Conservation (phyloP, 1,284 basidiomycete species). For the Trichosporon sp. region DNA sequence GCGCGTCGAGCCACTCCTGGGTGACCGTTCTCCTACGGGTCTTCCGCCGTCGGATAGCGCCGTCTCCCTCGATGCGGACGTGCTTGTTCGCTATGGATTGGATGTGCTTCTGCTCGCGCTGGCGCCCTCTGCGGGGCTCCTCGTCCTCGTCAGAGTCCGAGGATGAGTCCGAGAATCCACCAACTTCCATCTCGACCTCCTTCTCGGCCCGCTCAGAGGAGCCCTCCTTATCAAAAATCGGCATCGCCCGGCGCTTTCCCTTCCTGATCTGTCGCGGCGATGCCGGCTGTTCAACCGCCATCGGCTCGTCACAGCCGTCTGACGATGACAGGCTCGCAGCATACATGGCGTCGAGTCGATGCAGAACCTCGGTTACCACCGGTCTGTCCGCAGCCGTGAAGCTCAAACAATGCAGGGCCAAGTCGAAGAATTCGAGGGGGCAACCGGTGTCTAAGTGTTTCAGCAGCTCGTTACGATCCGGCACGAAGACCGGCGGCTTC, state of each 20-base stretch:
- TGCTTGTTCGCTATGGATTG: constrained; percentile 5
- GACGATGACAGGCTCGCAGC: constrained; percentile 72
- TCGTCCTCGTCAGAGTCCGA: constrained; percentile 11
- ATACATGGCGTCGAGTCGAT: constrained; percentile 75
- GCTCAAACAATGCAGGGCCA: constrained; percentile 76
- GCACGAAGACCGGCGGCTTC: constrained; percentile 66
- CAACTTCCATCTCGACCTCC: constrained; percentile 20
- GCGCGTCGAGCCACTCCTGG: constrained; percentile 4
- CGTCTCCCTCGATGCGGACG: constrained; percentile 2
- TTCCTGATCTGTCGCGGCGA: constrained; percentile 57
- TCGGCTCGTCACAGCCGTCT: constrained; percentile 60
- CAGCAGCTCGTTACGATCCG: constrained; percentile 73
- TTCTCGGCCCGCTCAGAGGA: constrained; percentile 16
- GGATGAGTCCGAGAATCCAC: constrained; percentile 5
- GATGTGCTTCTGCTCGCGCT: constrained; percentile 18
- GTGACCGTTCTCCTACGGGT: constrained; percentile 8
- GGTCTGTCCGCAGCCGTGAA: constrained; percentile 73
- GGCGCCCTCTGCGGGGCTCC: not conserved
- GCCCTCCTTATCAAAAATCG: constrained; percentile 51
- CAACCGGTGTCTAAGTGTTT: constrained; percentile 63
- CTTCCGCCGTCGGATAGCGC: constrained; percentile 1
- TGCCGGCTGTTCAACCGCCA: constrained; percentile 65
- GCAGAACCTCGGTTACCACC: constrained; percentile 73
- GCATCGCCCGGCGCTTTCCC: constrained; percentile 59
- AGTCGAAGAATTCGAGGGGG: constrained; percentile 72